phyloP scores from a whole-genome alignment of 352 stramenopile species.

The Globisporangium perplexum region DNA sequence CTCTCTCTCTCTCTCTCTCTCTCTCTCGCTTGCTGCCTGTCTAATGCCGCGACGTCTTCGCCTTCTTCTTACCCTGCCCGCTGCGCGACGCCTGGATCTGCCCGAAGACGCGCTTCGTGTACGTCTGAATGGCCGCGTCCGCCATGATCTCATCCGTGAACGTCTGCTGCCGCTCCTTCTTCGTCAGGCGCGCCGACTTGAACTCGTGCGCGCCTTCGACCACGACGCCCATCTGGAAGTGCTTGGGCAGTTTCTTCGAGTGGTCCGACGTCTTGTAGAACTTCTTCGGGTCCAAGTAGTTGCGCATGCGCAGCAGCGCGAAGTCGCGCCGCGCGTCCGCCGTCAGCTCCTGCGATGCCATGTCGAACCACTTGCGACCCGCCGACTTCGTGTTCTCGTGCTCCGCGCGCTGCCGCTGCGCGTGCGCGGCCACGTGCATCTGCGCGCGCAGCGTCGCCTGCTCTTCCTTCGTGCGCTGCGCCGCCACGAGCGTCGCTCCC shows the following conservation, averaged over 20 bases:
- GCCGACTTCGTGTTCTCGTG: slow-evolving; percentile 45
- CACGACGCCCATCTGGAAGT: slow-evolving; percentile 91
- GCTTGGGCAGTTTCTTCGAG: slow-evolving; percentile 71
- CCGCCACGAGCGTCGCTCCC: slow-evolving; percentile 30
- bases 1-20: background rate
- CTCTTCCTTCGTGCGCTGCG: slow-evolving; percentile 46
- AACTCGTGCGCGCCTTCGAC: slow-evolving; percentile 91
- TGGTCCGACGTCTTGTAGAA: slow-evolving; percentile 96
- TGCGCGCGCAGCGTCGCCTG: slow-evolving; percentile 32
- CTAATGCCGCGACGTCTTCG: slow-evolving; percentile 13
- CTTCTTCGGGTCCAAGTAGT: slow-evolving; percentile 95
- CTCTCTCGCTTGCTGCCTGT: background rate
- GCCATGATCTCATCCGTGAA: slow-evolving; percentile 95
- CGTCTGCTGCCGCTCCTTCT: slow-evolving; percentile 89
- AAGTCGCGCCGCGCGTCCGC: slow-evolving; percentile 87
- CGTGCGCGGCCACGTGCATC: slow-evolving; percentile 31
- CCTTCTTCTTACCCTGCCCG: slow-evolving; percentile 56
- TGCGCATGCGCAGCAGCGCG: slow-evolving; percentile 91
- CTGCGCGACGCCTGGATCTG: slow-evolving; percentile 61
- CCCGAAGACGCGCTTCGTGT: slow-evolving; percentile 80
- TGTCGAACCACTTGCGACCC: slow-evolving; percentile 90
- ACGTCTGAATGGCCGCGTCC: slow-evolving; percentile 73
- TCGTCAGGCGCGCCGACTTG: slow-evolving; percentile 86
- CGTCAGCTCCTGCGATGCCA: slow-evolving; percentile 87
- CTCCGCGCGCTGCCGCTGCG: slow-evolving; percentile 47